Conservation (phyloP, 106 monocot genomes). For the Narthecium ossifragum region DNA sequence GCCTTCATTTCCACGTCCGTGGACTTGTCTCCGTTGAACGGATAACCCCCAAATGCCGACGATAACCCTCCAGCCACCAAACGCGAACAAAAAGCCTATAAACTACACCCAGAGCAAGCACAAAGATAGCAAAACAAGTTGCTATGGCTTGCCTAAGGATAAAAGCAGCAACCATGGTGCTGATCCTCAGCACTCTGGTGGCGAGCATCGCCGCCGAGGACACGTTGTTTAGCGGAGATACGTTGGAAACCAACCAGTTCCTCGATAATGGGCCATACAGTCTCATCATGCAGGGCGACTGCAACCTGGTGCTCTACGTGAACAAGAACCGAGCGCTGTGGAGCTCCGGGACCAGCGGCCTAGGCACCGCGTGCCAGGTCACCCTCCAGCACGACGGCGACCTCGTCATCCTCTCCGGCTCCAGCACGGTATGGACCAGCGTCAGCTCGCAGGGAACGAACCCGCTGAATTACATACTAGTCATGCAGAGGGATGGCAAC, state of each 20-base stretch:
- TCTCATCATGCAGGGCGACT: constrained; percentile 23
- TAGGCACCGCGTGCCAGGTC: constrained; percentile 9
- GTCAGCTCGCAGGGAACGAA: neutral
- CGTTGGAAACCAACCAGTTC: constrained; percentile 5
- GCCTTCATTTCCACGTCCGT: too few relatives aligned
- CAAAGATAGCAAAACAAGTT: neutral
- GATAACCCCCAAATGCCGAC: too few relatives aligned
- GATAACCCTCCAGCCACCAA: too few relatives aligned
- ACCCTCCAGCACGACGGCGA: constrained; percentile 16
- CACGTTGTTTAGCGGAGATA: constrained; percentile 8
- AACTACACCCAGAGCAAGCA: neutral
- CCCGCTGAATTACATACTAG: constrained; percentile 6
- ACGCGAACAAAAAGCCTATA: neutral
- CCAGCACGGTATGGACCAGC: constrained; percentile 11
- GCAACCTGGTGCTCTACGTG: constrained; percentile 26
- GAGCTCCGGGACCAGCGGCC: constrained; percentile 12
- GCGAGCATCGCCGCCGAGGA: constrained; percentile 1
- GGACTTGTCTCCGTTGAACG: too few relatives aligned
- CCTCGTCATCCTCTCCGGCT: constrained; percentile 17
- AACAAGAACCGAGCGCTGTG: constrained; percentile 11
- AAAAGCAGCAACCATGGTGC: neutral
- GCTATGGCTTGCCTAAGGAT: neutral
- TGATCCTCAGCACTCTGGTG: neutral
- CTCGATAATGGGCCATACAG: constrained; percentile 15
- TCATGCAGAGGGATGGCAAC: constrained; percentile 23